Conservation (phyloP, 208 protist species). For the Tritrichomonas foetus region DNA sequence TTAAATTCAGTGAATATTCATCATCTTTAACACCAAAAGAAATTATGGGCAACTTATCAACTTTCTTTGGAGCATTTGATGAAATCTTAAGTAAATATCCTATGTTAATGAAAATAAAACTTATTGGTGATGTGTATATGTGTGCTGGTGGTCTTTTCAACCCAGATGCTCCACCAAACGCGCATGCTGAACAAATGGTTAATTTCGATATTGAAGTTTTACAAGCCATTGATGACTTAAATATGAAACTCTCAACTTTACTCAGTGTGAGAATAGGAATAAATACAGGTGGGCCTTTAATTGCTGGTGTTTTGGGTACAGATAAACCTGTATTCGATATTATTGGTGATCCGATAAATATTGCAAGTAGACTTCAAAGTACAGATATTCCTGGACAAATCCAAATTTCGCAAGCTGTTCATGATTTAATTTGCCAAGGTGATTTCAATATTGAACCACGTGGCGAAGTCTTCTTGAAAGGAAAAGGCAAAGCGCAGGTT, state of each 20-base stretch:
- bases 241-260: neutral
- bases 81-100: neutral
- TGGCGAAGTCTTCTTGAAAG: neutral
- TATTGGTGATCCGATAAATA: constrained; percentile 3
- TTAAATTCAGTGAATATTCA: neutral
- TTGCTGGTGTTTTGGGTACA: neutral
- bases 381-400: neutral
- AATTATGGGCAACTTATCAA: neutral
- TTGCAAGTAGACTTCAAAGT: neutral
- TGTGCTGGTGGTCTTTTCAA: neutral
- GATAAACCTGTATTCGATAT: constrained; percentile 2
- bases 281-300: neutral
- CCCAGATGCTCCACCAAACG: neutral
- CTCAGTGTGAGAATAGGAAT: neutral
- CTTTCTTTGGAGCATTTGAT: neutral
- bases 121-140: neutral
- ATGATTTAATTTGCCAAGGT: neutral
- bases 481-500: neutral
- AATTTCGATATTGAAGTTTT: neutral
- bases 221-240: neutral
- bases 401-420: neutral
- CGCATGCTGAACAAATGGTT: neutral
- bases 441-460: neutral
- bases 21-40: neutral
- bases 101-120: neutral